A percentile compares a stretch with the other conserved stretches of the same genome.
These are phyloP conservation scores for Coemansia reversa DNA, from an alignment of 192 early-diverging fungal species.

Conservation along the genomic window DNA sequence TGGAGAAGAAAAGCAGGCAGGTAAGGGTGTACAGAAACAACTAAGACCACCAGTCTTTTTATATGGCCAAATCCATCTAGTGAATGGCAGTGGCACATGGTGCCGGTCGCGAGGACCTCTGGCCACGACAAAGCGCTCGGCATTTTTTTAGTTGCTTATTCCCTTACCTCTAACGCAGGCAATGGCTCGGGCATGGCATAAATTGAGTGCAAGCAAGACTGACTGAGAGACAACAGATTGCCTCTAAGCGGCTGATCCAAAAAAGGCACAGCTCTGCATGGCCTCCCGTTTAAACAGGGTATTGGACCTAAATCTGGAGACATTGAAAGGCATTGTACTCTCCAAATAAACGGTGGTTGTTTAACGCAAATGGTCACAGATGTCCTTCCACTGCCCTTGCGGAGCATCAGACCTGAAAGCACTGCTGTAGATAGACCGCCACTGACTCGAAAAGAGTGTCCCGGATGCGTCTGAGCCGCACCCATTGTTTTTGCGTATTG, in stretches of 20 bases:
- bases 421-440: background rate
- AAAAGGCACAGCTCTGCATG: background rate
- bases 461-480: slow-evolving; percentile 37
- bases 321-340: slow-evolving; percentile 7
- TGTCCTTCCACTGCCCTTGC: slow-evolving; percentile 3
- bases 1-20: background rate
- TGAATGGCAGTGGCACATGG: slow-evolving; percentile 13
- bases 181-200: background rate
- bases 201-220: background rate
- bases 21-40: background rate
- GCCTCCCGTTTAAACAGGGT: slow-evolving; percentile 10
- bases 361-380: background rate
- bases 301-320: slow-evolving; percentile 8
- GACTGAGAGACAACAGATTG: slow-evolving; percentile 1
- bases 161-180: background rate
- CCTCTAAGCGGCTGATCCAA: background rate
- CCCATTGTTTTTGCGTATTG: slow-evolving; percentile 8
- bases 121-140: background rate
- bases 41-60: background rate
- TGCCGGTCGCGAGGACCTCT: background rate
- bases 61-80: slow-evolving; percentile 12
- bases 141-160: background rate
- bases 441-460: slow-evolving; percentile 8
- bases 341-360: slow-evolving; percentile 5
- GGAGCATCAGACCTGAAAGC: background rate